Percentiles rank a stretch among this genome's conserved stretches.
Conservation (phyloP, 2,329 filamentous ascomycete species). For the Fusarium neocosmosporiellum region DNA sequence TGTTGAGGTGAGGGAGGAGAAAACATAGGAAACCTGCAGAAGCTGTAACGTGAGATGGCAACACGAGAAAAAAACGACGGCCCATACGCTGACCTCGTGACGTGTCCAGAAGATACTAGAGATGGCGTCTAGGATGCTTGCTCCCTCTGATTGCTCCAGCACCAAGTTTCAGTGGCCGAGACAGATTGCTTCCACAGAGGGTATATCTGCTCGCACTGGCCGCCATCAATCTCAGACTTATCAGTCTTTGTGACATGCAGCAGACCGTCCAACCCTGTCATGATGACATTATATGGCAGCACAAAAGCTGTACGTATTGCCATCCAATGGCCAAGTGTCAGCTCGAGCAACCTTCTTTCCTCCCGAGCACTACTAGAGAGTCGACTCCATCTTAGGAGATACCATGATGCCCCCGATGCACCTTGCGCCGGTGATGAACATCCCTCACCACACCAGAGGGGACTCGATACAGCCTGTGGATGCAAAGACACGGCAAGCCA, state of each 20-base stretch:
- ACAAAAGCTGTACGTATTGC: not conserved
- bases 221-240: not conserved
- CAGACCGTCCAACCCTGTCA: not conserved
- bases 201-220: not conserved
- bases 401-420: constrained; percentile 9
- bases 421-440: constrained; percentile 25
- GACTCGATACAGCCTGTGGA: not conserved
- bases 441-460: constrained; percentile 10
- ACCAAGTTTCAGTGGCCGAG: not conserved
- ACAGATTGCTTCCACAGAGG: constrained; percentile 17
- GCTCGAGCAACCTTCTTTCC: not conserved
- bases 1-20: constrained; percentile 4
- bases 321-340: not conserved
- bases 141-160: not conserved
- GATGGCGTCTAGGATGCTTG: not conserved
- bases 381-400: too few relatives aligned
- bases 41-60: not conserved
- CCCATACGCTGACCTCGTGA: not conserved
- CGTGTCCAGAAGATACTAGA: not conserved
- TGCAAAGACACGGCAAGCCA: constrained; percentile 13
- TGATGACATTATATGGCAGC: not conserved
- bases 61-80: not conserved
- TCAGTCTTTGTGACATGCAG: not conserved
- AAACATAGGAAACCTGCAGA: constrained; percentile 15
- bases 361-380: not conserved